phyloP scores from a whole-genome alignment of 176 grass and related monocot genomes.

The Metroxylon sagu region DNA sequence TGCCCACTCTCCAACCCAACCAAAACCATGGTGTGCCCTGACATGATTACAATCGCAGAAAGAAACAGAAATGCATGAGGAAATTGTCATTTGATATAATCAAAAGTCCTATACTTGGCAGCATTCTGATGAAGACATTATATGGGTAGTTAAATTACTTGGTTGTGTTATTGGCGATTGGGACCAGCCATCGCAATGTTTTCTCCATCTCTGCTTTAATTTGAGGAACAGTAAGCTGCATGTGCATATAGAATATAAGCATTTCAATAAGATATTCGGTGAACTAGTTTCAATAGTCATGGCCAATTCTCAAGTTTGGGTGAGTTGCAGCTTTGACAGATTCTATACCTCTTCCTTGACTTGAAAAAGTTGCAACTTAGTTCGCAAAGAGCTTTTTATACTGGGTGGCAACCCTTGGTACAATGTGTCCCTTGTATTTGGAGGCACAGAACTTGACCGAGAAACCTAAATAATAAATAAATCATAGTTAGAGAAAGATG shows the following conservation, averaged over 20 bases:
- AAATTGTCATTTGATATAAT: too few species aligned
- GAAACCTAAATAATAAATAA: slow-evolving; percentile 31
- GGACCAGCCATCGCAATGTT: slow-evolving; percentile 76
- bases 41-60: not conserved
- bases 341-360: slow-evolving; percentile 78
- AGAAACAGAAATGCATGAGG: slow-evolving; percentile 12
- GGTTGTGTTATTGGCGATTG: slow-evolving; percentile 73
- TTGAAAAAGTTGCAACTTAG: slow-evolving; percentile 55
- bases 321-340: slow-evolving; percentile 12
- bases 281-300: too few species aligned
- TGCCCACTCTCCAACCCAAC: slow-evolving; percentile 99
- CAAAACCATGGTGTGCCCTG: slow-evolving; percentile 91
- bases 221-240: slow-evolving; percentile 66
- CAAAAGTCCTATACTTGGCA: too few species aligned
- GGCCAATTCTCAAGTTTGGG: slow-evolving; percentile 1
- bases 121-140: not conserved
- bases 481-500: too few species aligned
- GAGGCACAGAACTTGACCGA: slow-evolving; percentile 60
- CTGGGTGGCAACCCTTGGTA: slow-evolving; percentile 78
- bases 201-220: slow-evolving; percentile 98
- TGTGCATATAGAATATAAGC: slow-evolving; percentile 15
- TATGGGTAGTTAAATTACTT: slow-evolving; percentile 46
- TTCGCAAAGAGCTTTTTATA: slow-evolving; percentile 66
- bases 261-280: too few species aligned
- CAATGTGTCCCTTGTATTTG: slow-evolving; percentile 55